phyloP scores from a whole-genome alignment of 192 early-diverging fungal genomes.

The Podila clonocystis region DNA sequence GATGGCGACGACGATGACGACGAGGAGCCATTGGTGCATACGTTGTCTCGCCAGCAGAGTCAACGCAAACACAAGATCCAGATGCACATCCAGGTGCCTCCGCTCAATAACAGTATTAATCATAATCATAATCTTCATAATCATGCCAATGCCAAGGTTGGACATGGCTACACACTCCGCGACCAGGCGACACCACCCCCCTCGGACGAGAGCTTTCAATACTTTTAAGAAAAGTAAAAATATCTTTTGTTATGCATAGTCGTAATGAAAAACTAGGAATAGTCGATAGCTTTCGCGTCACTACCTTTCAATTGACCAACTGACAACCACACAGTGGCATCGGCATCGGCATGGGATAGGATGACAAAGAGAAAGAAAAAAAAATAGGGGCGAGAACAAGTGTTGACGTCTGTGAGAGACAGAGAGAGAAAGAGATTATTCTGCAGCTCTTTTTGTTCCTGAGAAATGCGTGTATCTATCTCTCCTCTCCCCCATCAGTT shows the following conservation, averaged over 20 bases:
- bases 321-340: neutral
- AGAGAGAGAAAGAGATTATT: neutral
- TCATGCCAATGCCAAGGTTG: too few relatives aligned
- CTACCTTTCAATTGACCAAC: neutral
- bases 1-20: conserved; percentile 24
- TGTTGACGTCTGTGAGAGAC: too few relatives aligned
- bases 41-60: conserved; percentile 28
- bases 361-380: neutral
- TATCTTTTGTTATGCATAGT: neutral
- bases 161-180: neutral
- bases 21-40: conserved; percentile 27
- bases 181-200: conserved; percentile 1
- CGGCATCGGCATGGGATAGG: neutral
- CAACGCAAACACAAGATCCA: neutral
- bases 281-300: too few relatives aligned
- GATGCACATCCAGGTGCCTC: neutral
- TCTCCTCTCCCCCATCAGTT: too few relatives aligned
- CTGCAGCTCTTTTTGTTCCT: neutral
- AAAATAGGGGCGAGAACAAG: conserved; percentile 1
- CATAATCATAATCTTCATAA: too few relatives aligned
- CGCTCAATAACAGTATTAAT: neutral
- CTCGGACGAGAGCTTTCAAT: conserved; percentile 15
- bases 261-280: neutral
- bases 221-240: conserved; percentile 14
- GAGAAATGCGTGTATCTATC: neutral